Percentiles rank a stretch among this genome's conserved stretches.
Conservation (phyloP, 495 filamentous ascomycete genomes). For the Sordaria brevicollis region DNA sequence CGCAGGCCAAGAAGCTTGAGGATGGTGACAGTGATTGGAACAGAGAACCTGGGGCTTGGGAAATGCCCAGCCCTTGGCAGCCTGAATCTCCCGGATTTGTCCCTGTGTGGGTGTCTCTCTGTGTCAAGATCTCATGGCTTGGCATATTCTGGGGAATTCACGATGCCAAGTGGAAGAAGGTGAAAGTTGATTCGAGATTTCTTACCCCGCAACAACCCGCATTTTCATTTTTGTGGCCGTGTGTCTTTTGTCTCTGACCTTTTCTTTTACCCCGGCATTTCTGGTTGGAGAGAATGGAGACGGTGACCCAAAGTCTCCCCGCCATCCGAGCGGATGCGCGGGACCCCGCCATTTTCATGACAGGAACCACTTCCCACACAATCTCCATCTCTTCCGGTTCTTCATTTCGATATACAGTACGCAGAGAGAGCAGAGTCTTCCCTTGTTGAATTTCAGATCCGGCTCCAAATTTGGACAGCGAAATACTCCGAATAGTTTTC, state of each 20-base stretch:
- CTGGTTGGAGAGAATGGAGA: neutral
- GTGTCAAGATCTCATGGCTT: neutral
- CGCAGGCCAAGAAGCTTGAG: neutral
- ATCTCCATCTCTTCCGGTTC: neutral
- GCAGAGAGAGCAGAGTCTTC: neutral
- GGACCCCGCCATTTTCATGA: neutral
- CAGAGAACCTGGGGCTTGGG: constrained; percentile 6
- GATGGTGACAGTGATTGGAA: neutral
- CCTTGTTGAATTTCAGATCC: neutral
- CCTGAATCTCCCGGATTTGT: constrained; percentile 12
- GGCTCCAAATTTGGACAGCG: neutral
- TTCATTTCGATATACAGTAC: neutral
- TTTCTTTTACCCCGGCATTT: neutral
- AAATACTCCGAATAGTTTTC: neutral
- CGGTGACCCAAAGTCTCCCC: neutral
- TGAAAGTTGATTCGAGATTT: constrained; percentile 2
- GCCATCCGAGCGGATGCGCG: neutral
- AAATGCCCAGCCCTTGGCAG: constrained; percentile 23
- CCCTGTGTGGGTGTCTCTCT: constrained; percentile 9
- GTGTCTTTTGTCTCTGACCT: neutral
- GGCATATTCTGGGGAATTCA: constrained; percentile 10
- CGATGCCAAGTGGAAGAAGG: constrained; percentile 4
- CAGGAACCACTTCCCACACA: neutral
- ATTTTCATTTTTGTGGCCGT: neutral
- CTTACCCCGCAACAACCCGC: neutral